phyloP scores from a whole-genome alignment of 2,329 filamentous ascomycete species.

The Microthyrium microscopicum region DNA sequence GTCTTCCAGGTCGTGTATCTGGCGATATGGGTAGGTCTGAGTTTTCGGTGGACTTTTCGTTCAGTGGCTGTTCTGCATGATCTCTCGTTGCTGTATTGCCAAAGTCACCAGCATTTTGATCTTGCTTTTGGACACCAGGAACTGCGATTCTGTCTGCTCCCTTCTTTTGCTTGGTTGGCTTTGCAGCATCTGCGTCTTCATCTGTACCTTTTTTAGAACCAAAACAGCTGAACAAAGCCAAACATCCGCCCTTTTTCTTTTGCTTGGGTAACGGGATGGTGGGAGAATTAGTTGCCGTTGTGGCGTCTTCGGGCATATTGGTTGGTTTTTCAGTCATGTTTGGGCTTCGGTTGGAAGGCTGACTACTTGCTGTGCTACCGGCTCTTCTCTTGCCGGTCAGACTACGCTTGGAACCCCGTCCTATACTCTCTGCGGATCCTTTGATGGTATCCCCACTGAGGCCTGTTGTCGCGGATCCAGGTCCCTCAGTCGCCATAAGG shows the following conservation, averaged over 20 bases:
- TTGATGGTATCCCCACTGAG: conserved; percentile 28
- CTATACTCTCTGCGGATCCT: conserved; percentile 26
- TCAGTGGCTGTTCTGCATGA: conserved; percentile 24
- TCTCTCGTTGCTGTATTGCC: conserved; percentile 27
- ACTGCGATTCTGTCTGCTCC: conserved; percentile 34
- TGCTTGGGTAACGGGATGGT: conserved; percentile 18
- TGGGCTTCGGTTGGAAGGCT: conserved; percentile 23
- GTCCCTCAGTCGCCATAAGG: conserved; percentile 16
- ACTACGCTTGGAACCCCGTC: conserved; percentile 28
- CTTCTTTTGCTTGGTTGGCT: conserved; percentile 24
- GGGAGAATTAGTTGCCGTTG: conserved; percentile 7
- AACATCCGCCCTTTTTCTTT: conserved; percentile 23
- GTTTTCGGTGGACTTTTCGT: conserved; percentile 14
- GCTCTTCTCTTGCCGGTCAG: conserved; percentile 27
- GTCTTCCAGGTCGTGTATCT: conserved; percentile 3
- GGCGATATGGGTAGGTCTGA: conserved; percentile 4
- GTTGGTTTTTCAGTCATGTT: conserved; percentile 19
- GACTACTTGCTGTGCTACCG: conserved; percentile 29
- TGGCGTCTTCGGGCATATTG: conserved; percentile 11
- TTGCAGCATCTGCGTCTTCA: conserved; percentile 36
- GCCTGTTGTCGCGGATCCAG: conserved; percentile 21
- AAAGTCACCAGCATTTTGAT: conserved; percentile 24
- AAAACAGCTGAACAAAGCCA: conserved; percentile 8
- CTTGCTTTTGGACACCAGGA: conserved; percentile 18
- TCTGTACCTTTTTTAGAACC: conserved; percentile 28